These are phyloP conservation scores for Suhomyces wounanorum DNA, from an alignment of 1,139 yeast genomes.

Conservation along the genomic window DNA sequence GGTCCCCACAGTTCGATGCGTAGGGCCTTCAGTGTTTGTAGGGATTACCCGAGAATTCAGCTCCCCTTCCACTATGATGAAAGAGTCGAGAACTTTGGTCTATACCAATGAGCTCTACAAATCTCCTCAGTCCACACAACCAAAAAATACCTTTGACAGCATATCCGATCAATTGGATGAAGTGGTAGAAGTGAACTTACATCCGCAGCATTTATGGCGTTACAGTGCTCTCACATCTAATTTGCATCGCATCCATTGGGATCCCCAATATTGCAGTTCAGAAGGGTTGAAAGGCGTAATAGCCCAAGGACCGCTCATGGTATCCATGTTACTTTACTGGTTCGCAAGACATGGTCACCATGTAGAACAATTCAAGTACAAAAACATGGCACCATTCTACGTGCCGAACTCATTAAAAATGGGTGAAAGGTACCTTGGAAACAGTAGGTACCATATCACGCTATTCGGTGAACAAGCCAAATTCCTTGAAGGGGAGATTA, in stretches of 20 bases:
- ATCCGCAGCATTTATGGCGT: conserved; percentile 40
- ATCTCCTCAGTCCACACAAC: not conserved
- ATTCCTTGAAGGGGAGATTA: conserved; percentile 3
- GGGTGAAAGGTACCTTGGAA: not conserved
- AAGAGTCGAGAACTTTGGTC: conserved; percentile 36
- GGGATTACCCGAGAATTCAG: conserved; percentile 44
- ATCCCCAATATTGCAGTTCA: conserved; percentile 50
- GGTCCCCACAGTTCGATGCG: conserved; percentile 34
- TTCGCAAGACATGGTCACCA: conserved; percentile 25
- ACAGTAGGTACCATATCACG: not conserved
- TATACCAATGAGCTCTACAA: conserved; percentile 36
- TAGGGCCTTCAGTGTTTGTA: conserved; percentile 45
- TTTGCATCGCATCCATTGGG: conserved; percentile 81
- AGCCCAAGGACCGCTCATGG: conserved; percentile 81
- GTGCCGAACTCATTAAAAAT: conserved; percentile 19
- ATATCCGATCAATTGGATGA: not conserved
- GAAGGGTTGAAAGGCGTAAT: conserved; percentile 67
- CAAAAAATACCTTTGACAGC: not conserved
- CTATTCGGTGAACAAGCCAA: not conserved
- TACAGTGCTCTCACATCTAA: conserved; percentile 78
- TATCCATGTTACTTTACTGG: conserved; percentile 60
- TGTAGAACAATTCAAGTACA: conserved; percentile 42
- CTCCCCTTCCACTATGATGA: not conserved
- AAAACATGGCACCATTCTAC: conserved; percentile 52
- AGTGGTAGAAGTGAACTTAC: not conserved